Conservation (phyloP, 768 basidiomycete species). For the Lenzites betulinus region DNA sequence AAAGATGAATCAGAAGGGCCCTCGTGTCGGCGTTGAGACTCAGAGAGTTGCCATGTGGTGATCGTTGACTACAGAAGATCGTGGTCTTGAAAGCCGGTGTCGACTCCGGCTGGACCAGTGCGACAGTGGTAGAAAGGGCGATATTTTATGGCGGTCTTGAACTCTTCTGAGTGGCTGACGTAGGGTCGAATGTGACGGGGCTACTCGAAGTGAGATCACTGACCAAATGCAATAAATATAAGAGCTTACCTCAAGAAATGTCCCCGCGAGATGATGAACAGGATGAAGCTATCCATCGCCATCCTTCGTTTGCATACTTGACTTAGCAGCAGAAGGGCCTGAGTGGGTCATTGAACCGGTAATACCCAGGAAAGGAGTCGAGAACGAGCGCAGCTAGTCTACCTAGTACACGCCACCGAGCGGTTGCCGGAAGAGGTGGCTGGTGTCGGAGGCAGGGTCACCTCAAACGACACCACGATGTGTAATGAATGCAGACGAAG, state of each 20-base stretch:
- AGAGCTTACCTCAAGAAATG: too few species aligned
- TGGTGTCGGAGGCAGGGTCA: not conserved
- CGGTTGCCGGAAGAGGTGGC: not conserved
- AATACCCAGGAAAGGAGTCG: not conserved
- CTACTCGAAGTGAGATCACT: not conserved
- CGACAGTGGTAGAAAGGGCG: not conserved
- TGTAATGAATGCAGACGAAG: not conserved
- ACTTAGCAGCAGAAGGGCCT: not conserved
- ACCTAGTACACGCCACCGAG: not conserved
- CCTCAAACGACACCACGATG: not conserved
- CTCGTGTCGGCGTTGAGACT: too few species aligned
- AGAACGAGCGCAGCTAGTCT: not conserved
- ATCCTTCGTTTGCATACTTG: not conserved
- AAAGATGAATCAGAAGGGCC: too few species aligned
- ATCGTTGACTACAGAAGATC: too few species aligned
- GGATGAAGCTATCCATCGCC: too few species aligned
- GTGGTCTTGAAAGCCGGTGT: conserved; percentile 2
- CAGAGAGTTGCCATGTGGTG: too few species aligned
- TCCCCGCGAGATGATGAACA: too few species aligned
- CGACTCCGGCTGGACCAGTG: conserved; percentile 1
- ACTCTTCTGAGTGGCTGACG: too few species aligned
- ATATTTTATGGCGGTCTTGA: too few species aligned
- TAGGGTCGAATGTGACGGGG: not conserved
- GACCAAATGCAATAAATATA: too few species aligned
- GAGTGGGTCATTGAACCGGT: conserved; percentile 1